These are phyloP conservation scores for Aspergillus ibericus DNA, from an alignment of 2,329 filamentous ascomycete genomes.

Conservation along the genomic window DNA sequence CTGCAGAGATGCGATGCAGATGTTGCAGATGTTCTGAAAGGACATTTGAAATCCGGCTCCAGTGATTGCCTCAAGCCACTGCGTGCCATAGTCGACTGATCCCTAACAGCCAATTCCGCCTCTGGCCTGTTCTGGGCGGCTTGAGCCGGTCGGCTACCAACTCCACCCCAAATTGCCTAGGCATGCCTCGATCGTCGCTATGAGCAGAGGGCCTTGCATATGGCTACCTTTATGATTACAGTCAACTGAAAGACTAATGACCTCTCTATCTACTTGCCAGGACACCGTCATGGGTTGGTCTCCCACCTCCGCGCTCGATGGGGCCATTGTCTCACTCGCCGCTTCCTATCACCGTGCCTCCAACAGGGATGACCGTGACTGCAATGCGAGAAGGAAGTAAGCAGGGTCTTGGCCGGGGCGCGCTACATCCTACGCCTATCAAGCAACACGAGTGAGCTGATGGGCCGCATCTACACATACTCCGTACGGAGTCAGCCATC, in stretches of 20 bases:
- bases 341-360: not conserved
- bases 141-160: not conserved
- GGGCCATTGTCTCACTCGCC: not conserved
- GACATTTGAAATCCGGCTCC: not conserved
- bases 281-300: not conserved
- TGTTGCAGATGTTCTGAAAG: not conserved
- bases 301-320: not conserved
- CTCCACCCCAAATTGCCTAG: not conserved
- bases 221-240: not conserved
- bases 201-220: not conserved
- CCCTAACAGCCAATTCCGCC: not conserved
- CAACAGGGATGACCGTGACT: not conserved
- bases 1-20: not conserved
- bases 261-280: not conserved
- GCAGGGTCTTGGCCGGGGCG: not conserved
- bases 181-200: not conserved
- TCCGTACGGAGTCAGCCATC: not conserved
- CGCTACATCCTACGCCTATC: not conserved
- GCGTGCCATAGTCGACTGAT: not conserved
- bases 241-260: not conserved
- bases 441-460: not conserved
- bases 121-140: not conserved
- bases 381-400: not conserved
- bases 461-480: not conserved
- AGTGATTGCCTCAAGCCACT: not conserved